Base-by-base conservation (phyloP, 805 yeast species). In the Schizosaccharomyces octosporus region DNA sequence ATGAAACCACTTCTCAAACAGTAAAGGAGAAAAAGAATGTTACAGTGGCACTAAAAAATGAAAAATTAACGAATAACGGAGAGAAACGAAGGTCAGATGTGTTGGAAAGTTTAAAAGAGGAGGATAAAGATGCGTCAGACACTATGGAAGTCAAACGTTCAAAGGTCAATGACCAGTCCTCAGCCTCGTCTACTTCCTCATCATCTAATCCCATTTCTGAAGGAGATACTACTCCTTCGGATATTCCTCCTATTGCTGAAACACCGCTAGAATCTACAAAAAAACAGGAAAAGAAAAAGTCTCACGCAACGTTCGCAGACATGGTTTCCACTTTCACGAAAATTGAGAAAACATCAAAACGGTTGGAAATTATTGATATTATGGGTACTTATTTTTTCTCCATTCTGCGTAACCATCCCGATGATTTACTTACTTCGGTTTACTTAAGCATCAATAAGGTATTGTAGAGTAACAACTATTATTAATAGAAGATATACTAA, bases 331-430 rank as follows among this genome's bases (percentile, higher is more conserved):
- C 85, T 3, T 90, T 90, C 72, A 87, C 85, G 64, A 75, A 79
- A 62, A 78, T 93, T 61, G 97, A 89, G 68, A 72, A 77, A 1
- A 94, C 88, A 41, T 76, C 95, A 1, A 86, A 89, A 24, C 76
- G 98, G 59, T 76, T 93, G 60, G 86, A 87, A 65, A 90, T 89
- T 68, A 80, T 85, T 24, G 81, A 85, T 55, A 73, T 80, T 62
- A 82, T 90, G 17, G 79, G 95, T 0, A 82, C 81, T 59, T 84
- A 89, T 69, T 85, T 85, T 69, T 71, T 78, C 13, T 78, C 79
- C 54, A 81, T 87, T 0, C 73, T 93, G 61, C 70, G 76, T 32
- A 74, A 78, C 55, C 76, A 80, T 55, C 79, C 82, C 2, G 65
- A 70, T 3, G 79, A 78, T 57, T 72, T 93, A 61, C 76, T 86